Base-by-base conservation (phyloP, 2,329 filamentous ascomycete species). In the Alternaria triticina region DNA sequence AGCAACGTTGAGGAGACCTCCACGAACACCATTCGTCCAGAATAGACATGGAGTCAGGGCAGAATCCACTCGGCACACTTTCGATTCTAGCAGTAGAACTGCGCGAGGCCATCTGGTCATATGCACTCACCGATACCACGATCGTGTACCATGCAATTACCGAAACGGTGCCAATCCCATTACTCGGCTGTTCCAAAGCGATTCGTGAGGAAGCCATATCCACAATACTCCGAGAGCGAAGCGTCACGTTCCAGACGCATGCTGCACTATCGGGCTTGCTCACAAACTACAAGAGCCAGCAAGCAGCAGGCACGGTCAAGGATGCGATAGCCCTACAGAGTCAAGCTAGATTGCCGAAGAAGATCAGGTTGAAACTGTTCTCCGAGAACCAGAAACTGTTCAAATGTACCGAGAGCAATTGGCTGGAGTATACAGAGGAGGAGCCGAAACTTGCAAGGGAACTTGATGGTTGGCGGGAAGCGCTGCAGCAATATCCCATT, bases 211-310 rank as follows among this genome's bases (percentile, higher is more conserved):
- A 56, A 45, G 36, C 45, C 12, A 17, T 56, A 25, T 46, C 43
- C 3, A 46, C 40, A n/a, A 46, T 56, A 22, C 36, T 46, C 20
- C 40, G 54, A 20, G 40, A 45, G 25, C 45, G 40, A n/a, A 46
- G 40, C 54, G 54, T 56, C 17, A 56, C 40, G n/a, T 43, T 56
- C n/a, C 54, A 56, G 54, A 56, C 36, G 27, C 23, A 43, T 45
- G 23, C 36, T 43, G 54, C 40, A 23, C 17, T 56, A 46, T 56
- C 40, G 17, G n/a, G 25, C 36, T 30, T 56, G 25, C 54, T 56
- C n/a, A 28, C 13, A 20, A 30, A 45, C 13, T n/a, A 13, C 27
- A 23, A 45, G 43, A 56, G 25, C 49, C 28, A 25, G 30, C 15
- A 25, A 25, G 25, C 46, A 28, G 13, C 49, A 52, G 30, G 40